Evolutionary conservation across 345 rosid species (phyloP).

Genomic region (Populus tremula): DNA sequence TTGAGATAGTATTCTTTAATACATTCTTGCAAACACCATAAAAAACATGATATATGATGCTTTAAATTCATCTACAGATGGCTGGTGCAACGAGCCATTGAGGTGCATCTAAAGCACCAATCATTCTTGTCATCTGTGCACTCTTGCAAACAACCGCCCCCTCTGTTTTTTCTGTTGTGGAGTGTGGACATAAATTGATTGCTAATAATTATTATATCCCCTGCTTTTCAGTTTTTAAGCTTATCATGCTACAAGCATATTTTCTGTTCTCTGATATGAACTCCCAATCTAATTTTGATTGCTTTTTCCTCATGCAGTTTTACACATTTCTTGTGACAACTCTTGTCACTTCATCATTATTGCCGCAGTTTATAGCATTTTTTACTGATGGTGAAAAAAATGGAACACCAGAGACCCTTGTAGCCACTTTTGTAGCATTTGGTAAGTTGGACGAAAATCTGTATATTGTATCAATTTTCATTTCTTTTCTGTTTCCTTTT

Average conservation of each 20-base stretch:
- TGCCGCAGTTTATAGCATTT: conserved; percentile 24
- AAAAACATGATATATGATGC: not conserved
- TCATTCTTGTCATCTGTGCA: not conserved
- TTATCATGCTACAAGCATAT: not conserved
- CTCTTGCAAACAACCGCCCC: not conserved
- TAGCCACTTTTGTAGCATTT: conserved; percentile 27
- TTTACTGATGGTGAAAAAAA: conserved; percentile 20
- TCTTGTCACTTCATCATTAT: conserved; percentile 24
- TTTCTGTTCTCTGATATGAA: not conserved
- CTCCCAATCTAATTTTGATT: not conserved
- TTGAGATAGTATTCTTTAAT: not conserved
- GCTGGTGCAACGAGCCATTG: not conserved
- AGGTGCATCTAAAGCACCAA: not conserved
- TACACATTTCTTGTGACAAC: conserved; percentile 36
- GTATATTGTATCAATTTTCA: not conserved
- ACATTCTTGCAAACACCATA: not conserved
- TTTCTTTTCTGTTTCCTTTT: not conserved
- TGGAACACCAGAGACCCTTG: conserved; percentile 26
- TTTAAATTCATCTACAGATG: not conserved
- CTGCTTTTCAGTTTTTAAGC: not conserved
- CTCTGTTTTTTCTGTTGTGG: not conserved
- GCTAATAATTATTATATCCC: not conserved
- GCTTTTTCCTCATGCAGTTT: conserved; percentile 15
- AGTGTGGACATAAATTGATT: not conserved
- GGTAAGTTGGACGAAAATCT: conserved; percentile 14